Conservation (phyloP, 148 eudicot species). For the Vaccinium macrocarpon region DNA sequence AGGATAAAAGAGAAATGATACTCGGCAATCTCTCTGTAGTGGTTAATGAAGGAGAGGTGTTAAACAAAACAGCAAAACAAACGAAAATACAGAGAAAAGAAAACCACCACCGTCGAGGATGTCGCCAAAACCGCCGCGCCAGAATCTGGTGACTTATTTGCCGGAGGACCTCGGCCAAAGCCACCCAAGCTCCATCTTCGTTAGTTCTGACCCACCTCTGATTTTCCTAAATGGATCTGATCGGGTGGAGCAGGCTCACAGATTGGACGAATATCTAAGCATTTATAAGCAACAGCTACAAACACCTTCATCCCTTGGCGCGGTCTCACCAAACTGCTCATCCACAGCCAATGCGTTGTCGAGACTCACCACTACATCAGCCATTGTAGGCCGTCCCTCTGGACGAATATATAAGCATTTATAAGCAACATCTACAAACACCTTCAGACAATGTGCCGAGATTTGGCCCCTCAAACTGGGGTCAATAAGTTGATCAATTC, state of each 20-base stretch:
- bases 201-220: too few species aligned
- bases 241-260: neutral
- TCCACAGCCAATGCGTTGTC: neutral
- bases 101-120: too few species aligned
- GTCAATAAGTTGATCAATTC: neutral
- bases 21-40: neutral
- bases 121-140: too few species aligned
- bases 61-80: too few species aligned
- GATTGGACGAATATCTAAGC: too few species aligned
- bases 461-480: neutral
- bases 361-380: neutral
- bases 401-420: neutral
- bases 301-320: neutral
- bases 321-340: neutral
- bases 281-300: too few species aligned
- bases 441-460: neutral
- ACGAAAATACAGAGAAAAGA: too few species aligned
- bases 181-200: too few species aligned
- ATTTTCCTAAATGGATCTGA: too few species aligned
- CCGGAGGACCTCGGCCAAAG: too few species aligned
- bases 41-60: too few species aligned
- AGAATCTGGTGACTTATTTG: too few species aligned
- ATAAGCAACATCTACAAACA: neutral
- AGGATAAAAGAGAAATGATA: neutral
- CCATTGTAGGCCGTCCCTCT: constrained; percentile 8